Conservation (phyloP, 225 moss, liverwort and hornwort genomes). For the Sphagnum tenellum region DNA sequence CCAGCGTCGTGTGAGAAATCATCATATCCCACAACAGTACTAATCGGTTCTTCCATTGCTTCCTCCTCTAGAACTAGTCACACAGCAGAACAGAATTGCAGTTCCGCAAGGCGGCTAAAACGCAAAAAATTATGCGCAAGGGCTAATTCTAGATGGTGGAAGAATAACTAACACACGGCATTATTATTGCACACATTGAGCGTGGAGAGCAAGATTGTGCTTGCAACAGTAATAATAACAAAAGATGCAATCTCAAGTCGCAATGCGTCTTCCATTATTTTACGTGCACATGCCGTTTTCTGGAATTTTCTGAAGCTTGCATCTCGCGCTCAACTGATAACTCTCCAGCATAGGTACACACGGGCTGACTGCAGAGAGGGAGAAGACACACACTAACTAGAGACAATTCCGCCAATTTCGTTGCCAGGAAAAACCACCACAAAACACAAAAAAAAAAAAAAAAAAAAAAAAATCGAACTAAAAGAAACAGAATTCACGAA, state of each 20-base stretch:
- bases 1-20: slow-evolving; percentile 39
- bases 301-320: slow-evolving; percentile 1
- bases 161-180: slow-evolving; percentile 4
- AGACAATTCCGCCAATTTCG: too few relatives aligned
- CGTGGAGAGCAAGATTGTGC: slow-evolving; percentile 16
- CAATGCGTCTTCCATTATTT: slow-evolving; percentile 24
- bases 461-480: too few relatives aligned
- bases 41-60: slow-evolving; percentile 81
- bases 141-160: slow-evolving; percentile 1
- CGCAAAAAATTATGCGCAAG: slow-evolving; percentile 7
- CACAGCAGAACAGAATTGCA: slow-evolving; percentile 21
- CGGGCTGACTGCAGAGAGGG: slow-evolving; percentile 1
- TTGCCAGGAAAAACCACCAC: too few relatives aligned
- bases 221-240: slow-evolving; percentile 6
- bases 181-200: slow-evolving; percentile 26
- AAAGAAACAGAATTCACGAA: too few relatives aligned
- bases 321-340: slow-evolving; percentile 7
- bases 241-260: slow-evolving; percentile 14
- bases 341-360: slow-evolving; percentile 3
- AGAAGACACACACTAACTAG: too few relatives aligned
- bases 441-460: too few relatives aligned
- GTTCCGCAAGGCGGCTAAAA: neutral
- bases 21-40: slow-evolving; percentile 77
- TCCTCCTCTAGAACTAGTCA: slow-evolving; percentile 21
- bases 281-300: neutral